Evolutionary conservation across 352 stramenopile species (phyloP).

Genomic region (Phytophthora boehmeriae): DNA sequence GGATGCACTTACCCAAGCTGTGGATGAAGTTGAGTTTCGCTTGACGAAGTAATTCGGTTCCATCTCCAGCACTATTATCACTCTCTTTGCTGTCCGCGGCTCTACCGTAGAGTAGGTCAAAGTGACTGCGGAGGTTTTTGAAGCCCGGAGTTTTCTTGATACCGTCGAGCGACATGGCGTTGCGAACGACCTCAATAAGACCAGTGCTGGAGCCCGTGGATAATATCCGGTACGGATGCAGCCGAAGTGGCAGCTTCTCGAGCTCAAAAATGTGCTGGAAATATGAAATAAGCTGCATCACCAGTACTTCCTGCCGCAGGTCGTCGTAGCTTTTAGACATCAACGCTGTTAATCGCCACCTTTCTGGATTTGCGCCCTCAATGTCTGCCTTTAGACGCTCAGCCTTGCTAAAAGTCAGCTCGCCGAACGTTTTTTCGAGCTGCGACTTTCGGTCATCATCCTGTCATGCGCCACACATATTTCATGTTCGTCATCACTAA

Average conservation of each 20-base stretch:
- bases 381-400: constrained; percentile 43
- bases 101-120: constrained; percentile 92
- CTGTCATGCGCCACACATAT: constrained; percentile 1
- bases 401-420: constrained; percentile 57
- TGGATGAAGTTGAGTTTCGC: constrained; percentile 85
- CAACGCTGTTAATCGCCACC: constrained; percentile 71
- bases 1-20: constrained; percentile 73
- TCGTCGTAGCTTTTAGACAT: constrained; percentile 99
- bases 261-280: constrained; percentile 94
- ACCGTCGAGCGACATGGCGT: constrained; percentile 96
- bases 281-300: constrained; percentile 97
- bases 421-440: constrained; percentile 73
- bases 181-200: constrained; percentile 95
- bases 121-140: constrained; percentile 91
- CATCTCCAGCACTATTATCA: constrained; percentile 35
- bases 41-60: constrained; percentile 49
- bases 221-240: constrained; percentile 96
- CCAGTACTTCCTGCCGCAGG: constrained; percentile 96
- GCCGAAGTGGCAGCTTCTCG: constrained; percentile 90
- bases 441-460: constrained; percentile 50
- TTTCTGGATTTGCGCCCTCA: constrained; percentile 13
- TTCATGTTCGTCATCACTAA: neutral
- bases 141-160: constrained; percentile 93
- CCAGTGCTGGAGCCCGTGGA: constrained; percentile 94
- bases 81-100: constrained; percentile 48